phyloP scores from a whole-genome alignment of 768 basidiomycete genomes.

The Amanita inopinata region DNA sequence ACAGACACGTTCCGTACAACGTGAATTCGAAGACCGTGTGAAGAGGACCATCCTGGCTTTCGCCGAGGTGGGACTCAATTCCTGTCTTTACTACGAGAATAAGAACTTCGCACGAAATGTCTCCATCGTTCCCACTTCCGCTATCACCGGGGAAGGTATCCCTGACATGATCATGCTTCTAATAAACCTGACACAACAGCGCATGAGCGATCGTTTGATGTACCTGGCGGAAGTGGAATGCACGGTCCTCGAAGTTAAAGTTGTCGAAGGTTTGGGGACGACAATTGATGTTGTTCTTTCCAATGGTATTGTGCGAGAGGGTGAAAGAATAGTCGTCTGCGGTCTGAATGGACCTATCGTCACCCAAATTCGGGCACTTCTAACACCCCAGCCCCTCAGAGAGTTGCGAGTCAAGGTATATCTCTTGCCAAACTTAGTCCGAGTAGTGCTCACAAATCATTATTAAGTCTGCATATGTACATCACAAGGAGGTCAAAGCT shows the following conservation, averaged over 20 bases:
- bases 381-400: constrained; percentile 93
- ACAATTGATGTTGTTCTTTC: constrained; percentile 96
- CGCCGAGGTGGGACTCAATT: constrained; percentile 96
- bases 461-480: constrained; percentile 94
- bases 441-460: constrained; percentile 11
- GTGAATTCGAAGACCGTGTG: constrained; percentile 88
- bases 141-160: constrained; percentile 95
- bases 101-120: constrained; percentile 90
- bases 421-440: constrained; percentile 7
- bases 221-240: constrained; percentile 96
- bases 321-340: constrained; percentile 92
- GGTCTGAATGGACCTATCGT: constrained; percentile 97
- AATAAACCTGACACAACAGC: constrained; percentile 92
- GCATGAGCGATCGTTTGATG: constrained; percentile 97
- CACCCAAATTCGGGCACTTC: constrained; percentile 85
- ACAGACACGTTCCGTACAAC: constrained; percentile 69
- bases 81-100: constrained; percentile 95
- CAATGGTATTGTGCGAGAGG: constrained; percentile 86
- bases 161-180: constrained; percentile 99
- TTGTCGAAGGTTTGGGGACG: constrained; percentile 94
- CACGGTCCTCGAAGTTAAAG: constrained; percentile 97
- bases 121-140: constrained; percentile 95
- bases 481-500: constrained; percentile 95
- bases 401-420: constrained; percentile 90
- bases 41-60: constrained; percentile 84